Conservation (phyloP, 768 basidiomycete genomes). For the Boletus subparvulus region DNA sequence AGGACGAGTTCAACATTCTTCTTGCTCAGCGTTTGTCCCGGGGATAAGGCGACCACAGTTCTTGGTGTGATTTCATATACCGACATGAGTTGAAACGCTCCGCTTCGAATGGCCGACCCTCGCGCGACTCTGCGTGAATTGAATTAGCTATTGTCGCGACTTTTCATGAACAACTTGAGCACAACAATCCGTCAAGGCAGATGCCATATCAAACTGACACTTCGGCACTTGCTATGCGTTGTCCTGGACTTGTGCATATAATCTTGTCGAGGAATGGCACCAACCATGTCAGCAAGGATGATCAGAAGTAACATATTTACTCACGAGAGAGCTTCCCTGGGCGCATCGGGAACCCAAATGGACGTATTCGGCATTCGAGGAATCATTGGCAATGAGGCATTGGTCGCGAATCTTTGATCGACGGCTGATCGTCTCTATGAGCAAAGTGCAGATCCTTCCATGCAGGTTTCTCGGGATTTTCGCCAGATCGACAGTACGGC, state of each 20-base stretch:
- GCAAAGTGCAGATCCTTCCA: constrained; percentile 3
- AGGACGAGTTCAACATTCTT: background rate
- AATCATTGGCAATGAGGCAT: background rate
- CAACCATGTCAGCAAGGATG: background rate
- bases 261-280: background rate
- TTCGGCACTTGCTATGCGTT: background rate
- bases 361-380: background rate
- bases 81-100: constrained; percentile 11
- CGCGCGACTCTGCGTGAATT: background rate
- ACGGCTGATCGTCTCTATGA: constrained; percentile 1
- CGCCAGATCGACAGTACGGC: background rate
- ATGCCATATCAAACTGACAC: background rate
- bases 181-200: background rate
- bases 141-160: background rate
- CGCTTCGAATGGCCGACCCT: constrained; percentile 9
- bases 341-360: background rate
- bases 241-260: background rate
- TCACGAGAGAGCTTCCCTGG: background rate
- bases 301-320: background rate
- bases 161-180: background rate
- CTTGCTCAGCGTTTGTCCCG: background rate
- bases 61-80: constrained; percentile 12
- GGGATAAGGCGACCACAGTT: background rate
- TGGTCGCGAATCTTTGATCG: constrained; percentile 15
- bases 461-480: background rate